Base-by-base conservation (phyloP, 164 flowering plant genomes). In the Chloranthus sessilifolius region DNA sequence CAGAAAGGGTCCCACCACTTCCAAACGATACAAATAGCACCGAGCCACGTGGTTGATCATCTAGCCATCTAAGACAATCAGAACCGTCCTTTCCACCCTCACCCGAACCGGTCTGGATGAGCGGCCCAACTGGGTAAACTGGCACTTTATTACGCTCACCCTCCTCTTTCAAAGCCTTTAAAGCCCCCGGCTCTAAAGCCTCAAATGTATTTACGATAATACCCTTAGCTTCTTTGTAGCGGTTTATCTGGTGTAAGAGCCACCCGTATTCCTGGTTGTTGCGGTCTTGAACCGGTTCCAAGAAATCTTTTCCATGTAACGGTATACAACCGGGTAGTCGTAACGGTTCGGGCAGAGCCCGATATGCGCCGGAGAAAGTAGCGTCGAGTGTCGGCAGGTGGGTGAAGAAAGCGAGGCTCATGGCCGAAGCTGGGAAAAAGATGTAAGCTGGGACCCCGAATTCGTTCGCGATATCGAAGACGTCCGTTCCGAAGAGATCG, bases 11-110 rank as follows among this genome's bases (percentile, higher is more conserved):
- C 29, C 80, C 80, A 4, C 72, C 74, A 20, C 74, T 75, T 11
- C 80, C 80, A 16, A 75, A 72, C 0, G 63, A 72, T 0, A 75
- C 60, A 27, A 39, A 75, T 22, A 75, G 41, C 8, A 75, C 79
- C 0, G 74, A 66, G 1, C 60, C 72, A 7, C 2, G 20, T 10
- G 72, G 74, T 43, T 75, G 80, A 24, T 58, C 37, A 14, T 75
- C 73, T 50, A 76, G 47, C 78, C 81, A 73, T 25, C 27, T 44
- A 46, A 73, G 33, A 36, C 71, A 65, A 24, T 57, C 67, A 0
- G 44, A 14, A 20, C 39, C 58, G 19, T 43, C 60, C 1, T 19
- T 3, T 0, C 14, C 43, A 1, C 5, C 39, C 1, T 3, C 44
- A 15, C 7, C 9, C 15, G 53, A 59, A 20, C 31, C 48, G 2